A percentile compares a stretch with the other conserved stretches of the same genome.
These are phyloP conservation scores for Grosmannia clavigera DNA, from an alignment of 2,329 filamentous ascomycete species.

Conservation along the genomic window DNA sequence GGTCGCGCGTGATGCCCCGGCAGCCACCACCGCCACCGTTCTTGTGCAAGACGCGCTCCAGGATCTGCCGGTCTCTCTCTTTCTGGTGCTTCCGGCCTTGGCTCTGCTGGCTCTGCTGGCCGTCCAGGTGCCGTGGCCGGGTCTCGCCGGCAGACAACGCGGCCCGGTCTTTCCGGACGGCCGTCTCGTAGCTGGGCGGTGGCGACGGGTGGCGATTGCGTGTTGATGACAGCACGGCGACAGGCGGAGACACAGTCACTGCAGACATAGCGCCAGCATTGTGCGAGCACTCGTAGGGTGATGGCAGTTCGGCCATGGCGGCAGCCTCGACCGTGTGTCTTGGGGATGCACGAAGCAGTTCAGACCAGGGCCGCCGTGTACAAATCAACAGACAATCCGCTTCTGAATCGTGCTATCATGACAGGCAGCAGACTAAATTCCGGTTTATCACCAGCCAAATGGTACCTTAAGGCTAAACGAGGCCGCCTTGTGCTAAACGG, in stretches of 20 bases:
- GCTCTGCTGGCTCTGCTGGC: no score
- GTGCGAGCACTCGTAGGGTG: background rate
- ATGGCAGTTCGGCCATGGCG: background rate
- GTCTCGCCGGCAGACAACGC: no score
- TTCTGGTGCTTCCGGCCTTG: no score
- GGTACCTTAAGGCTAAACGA: no score
- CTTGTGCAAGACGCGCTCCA: conserved; percentile 1
- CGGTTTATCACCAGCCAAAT: no score
- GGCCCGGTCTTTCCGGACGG: background rate
- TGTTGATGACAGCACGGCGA: background rate
- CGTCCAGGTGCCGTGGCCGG: no score
- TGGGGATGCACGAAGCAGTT: no score
- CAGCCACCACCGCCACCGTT: background rate
- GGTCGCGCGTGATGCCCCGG: conserved; percentile 4
- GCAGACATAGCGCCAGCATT: background rate
- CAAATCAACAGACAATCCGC: no score
- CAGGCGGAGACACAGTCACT: background rate
- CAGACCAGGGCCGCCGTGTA: no score
- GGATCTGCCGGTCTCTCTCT: background rate
- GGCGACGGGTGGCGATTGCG: background rate
- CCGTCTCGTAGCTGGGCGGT: background rate
- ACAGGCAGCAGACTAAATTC: no score
- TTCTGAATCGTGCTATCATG: no score
- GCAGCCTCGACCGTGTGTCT: no score
- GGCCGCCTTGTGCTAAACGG: background rate